Base-by-base conservation (phyloP, 1,284 basidiomycete species). In the Kalmanozyma brasiliensis region DNA sequence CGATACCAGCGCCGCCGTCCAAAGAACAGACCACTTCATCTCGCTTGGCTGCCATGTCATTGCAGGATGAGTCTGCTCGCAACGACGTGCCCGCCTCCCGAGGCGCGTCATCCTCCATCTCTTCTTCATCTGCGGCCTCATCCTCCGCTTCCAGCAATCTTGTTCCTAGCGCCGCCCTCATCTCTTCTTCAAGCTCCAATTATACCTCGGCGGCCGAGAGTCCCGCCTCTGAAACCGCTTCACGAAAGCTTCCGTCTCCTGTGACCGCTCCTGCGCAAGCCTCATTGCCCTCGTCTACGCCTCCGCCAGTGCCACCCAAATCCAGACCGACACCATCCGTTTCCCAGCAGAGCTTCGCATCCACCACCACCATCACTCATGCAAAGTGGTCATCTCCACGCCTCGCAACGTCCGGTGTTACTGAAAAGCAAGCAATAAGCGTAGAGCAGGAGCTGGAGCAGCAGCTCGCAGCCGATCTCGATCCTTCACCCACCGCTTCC, bases 361-460 rank as follows among this genome's bases (percentile, higher is more conserved):
- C 65, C 29, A 26, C 40, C 19, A 47, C 59, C 24, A 68, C 65
- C 38, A 55, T 68, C 48, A 68, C 43, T n/a, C 65, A 56, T 16
- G 41, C 52, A 19, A 51, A 52, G 11, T 49, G 55, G 9, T 52
- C 63, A 8, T 41, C 56, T 22, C 45, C 57, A 35, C 57, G 48
- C 48, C 56, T 57, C 20, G 34, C 57, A 23, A 33, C 53, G 3
- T 46, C 40, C 8, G 24, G 22, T 29, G 9, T 60, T 10, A 36
- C 51, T 19, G 46, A 55, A 16, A 55, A 60, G 23, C 57, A 68
- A 26, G 59, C 66, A 4, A 33, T 69, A 44, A 69, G 66, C 35
- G 17, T 69, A 7, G 66, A 69, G 23, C 66, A 69, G 41, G 66
- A 69, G 40, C 49, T 69, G 10, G 60, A 69, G 30, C 66, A 69